Evolutionary conservation across 257 asterid species (phyloP).

Genomic region (Lycium ferocissimum): DNA sequence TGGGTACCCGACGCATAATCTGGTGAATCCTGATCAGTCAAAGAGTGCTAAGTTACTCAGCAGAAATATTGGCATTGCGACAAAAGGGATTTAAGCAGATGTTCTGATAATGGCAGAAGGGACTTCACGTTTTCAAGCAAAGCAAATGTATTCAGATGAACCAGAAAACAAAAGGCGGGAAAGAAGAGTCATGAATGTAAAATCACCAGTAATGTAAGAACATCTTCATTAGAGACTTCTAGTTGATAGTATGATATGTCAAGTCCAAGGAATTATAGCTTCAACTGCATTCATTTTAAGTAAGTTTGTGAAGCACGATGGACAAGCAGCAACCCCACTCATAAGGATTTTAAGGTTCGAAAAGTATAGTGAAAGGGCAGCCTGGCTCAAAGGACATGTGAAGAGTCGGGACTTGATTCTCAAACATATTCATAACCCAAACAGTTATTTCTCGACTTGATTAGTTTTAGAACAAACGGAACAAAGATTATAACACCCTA

Average conservation of each 20-base stretch:
- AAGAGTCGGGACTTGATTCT: neutral
- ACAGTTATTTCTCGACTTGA: neutral
- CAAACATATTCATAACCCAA: neutral
- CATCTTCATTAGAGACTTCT: slow-evolving; percentile 6
- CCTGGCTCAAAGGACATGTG: neutral
- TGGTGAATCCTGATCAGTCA: slow-evolving; percentile 67
- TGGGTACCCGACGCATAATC: slow-evolving; percentile 96
- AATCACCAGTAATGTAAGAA: neutral
- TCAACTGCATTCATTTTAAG: neutral
- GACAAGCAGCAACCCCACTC: neutral
- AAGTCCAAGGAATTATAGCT: neutral
- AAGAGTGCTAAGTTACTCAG: slow-evolving; percentile 33
- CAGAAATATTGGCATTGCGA: neutral
- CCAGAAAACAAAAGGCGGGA: neutral
- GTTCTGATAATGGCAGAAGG: neutral
- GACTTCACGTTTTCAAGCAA: slow-evolving; percentile 4
- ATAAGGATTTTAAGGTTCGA: neutral
- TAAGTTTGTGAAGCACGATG: neutral
- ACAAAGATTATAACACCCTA: neutral
- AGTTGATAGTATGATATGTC: neutral
- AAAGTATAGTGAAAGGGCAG: neutral
- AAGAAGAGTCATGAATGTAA: neutral
- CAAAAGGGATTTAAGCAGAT: neutral
- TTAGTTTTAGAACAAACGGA: neutral
- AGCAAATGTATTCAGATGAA: neutral